phyloP scores from a whole-genome alignment of 2,329 filamentous ascomycete species.

The Epichloe amarillans region DNA sequence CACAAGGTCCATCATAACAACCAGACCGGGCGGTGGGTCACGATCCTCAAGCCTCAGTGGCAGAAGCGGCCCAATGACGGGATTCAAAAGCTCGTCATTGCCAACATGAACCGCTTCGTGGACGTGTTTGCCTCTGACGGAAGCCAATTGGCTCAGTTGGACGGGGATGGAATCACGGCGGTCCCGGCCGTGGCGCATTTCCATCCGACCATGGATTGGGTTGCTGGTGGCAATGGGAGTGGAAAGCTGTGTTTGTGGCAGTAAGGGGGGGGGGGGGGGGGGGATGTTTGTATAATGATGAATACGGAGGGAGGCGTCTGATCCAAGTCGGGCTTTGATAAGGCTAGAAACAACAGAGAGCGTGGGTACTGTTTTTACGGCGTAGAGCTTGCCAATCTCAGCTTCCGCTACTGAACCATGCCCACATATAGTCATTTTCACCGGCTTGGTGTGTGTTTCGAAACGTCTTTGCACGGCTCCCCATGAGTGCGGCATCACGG shows the following conservation, averaged over 20 bases:
- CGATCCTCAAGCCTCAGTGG: constrained; percentile 74
- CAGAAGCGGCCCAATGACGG: constrained; percentile 65
- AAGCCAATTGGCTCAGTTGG: constrained; percentile 76
- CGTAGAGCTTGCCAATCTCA: too few species aligned
- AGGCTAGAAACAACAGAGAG: not conserved
- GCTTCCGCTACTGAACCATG: too few species aligned
- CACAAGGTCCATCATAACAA: constrained; percentile 75
- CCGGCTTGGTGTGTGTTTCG: too few species aligned
- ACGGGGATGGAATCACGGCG: constrained; percentile 81
- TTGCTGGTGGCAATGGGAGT: constrained; percentile 80
- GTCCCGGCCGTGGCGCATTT: constrained; percentile 89
- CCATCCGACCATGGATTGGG: constrained; percentile 79
- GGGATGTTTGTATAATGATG: not conserved
- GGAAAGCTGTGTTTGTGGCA: constrained; percentile 90
- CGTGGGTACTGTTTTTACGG: too few species aligned
- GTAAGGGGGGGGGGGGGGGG: constrained; percentile 26
- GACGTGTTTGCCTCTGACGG: constrained; percentile 77
- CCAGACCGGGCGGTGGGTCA: constrained; percentile 90
- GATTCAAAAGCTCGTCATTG: constrained; percentile 79
- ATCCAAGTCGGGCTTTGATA: not conserved
- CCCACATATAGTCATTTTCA: too few species aligned
- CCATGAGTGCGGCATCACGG: too few species aligned
- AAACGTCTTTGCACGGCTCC: too few species aligned
- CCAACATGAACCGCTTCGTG: constrained; percentile 96
- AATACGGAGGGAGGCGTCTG: not conserved